Percentiles rank a stretch among this genome's conserved stretches.
phyloP scores from a whole-genome alignment of 2,329 filamentous ascomycete species.

The Alternaria solani region DNA sequence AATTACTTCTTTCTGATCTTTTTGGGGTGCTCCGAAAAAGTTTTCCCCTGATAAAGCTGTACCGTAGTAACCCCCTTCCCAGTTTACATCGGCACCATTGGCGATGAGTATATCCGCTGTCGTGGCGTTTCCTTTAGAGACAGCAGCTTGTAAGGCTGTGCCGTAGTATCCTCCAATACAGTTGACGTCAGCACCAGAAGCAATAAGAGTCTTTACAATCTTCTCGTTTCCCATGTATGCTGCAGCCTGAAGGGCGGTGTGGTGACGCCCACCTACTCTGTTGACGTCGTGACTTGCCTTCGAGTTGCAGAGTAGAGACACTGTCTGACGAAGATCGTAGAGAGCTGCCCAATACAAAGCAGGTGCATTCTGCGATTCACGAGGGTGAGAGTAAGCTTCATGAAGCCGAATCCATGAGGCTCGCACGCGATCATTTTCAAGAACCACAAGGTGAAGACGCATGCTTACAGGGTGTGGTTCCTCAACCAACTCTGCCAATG shows the following conservation, averaged over 20 bases:
- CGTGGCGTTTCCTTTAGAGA: not conserved
- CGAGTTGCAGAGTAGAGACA: not conserved
- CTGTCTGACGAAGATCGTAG: not conserved
- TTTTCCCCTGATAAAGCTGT: not conserved
- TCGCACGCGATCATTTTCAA: not conserved
- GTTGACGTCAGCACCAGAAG: not conserved
- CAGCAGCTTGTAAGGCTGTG: not conserved
- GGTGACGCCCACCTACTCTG: not conserved
- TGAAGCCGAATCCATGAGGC: not conserved
- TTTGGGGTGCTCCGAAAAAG: too few relatives aligned
- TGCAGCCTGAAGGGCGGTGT: not conserved
- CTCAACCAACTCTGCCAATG: not conserved
- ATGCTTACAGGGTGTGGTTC: too few relatives aligned
- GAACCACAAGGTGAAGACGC: not conserved
- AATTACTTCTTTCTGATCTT: too few relatives aligned
- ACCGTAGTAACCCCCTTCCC: too few relatives aligned
- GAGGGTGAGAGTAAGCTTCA: accelerated
- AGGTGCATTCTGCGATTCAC: not conserved
- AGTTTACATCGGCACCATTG: not conserved
- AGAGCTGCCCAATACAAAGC: not conserved
- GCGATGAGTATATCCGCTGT: not conserved
- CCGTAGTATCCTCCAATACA: not conserved
- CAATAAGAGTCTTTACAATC: not conserved
- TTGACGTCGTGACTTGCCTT: not conserved
- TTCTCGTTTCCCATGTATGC: not conserved